Evolutionary conservation across 2,329 filamentous ascomycete genomes (phyloP).

Genomic region (Stagonosporopsis cucurbitacearum): DNA sequence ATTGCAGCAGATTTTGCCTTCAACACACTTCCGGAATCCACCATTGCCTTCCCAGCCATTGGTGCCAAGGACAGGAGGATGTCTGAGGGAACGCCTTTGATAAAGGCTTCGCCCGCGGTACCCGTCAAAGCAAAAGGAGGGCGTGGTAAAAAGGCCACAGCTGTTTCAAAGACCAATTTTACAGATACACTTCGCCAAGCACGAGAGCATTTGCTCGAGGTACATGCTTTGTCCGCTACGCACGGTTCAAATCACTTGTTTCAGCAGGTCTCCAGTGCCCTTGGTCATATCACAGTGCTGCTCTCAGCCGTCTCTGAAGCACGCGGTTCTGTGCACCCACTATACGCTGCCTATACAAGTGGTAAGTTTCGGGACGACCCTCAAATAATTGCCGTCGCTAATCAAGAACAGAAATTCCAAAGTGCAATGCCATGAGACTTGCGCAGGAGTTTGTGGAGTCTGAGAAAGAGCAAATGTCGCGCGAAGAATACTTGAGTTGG

Average conservation of each 20-base stretch:
- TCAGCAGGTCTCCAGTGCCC: conserved; percentile 53
- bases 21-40: conserved; percentile 90
- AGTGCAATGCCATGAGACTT: conserved; percentile 71
- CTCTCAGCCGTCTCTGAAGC: conserved; percentile 47
- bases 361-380: conserved; percentile 27
- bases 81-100: conserved; percentile 29
- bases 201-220: conserved; percentile 69
- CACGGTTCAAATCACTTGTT: conserved; percentile 64
- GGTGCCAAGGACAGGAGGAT: conserved; percentile 34
- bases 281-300: conserved; percentile 48
- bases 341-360: conserved; percentile 50
- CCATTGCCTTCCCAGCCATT: conserved; percentile 82
- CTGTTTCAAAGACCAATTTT: conserved; percentile 52
- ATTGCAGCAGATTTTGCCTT: conserved; percentile 84
- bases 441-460: conserved; percentile 63
- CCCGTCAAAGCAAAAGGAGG: conserved; percentile 21
- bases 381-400: neutral
- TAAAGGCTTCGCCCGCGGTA: conserved; percentile 21
- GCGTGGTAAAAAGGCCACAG: conserved; percentile 33
- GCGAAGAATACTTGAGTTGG: conserved; percentile 50
- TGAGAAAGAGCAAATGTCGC: conserved; percentile 53
- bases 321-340: conserved; percentile 46
- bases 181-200: conserved; percentile 68
- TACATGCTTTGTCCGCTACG: conserved; percentile 62
- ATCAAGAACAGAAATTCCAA: conserved; percentile 65